Conservation (phyloP, 2,329 filamentous ascomycete genomes). For the Hirsutella rhossiliensis region DNA sequence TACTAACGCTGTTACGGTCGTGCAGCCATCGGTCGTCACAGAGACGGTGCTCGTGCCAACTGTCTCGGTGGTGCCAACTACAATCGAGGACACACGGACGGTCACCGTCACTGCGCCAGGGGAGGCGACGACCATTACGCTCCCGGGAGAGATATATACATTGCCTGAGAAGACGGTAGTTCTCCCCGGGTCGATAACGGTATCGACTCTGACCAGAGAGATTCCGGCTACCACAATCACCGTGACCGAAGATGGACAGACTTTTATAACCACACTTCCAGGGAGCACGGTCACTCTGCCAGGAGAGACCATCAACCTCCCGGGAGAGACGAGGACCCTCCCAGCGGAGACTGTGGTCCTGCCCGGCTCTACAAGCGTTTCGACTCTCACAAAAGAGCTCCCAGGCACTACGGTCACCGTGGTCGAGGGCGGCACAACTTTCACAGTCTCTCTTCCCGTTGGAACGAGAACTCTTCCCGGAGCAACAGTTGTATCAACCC, state of each 20-base stretch:
- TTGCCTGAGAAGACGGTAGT: neutral
- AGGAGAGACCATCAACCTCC: slow-evolving; percentile 1
- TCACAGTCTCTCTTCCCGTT: neutral
- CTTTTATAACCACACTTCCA: neutral
- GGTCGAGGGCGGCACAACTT: neutral
- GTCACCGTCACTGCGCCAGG: slow-evolving; percentile 3
- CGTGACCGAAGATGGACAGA: neutral
- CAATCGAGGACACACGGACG: slow-evolving; percentile 2
- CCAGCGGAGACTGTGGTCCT: slow-evolving; percentile 3
- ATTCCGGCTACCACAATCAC: neutral
- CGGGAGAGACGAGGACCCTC: neutral
- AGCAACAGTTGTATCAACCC: neutral
- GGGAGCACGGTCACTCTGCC: slow-evolving; percentile 5
- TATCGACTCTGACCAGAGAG: neutral
- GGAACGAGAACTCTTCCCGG: neutral
- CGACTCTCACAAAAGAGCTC: slow-evolving; percentile 2
- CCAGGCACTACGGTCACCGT: too few species aligned
- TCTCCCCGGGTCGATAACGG: neutral
- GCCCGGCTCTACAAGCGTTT: neutral
- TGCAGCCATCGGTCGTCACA: slow-evolving; percentile 5
- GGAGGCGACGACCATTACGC: slow-evolving; percentile 3
- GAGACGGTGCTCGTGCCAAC: slow-evolving; percentile 5
- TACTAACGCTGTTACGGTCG: slow-evolving; percentile 5
- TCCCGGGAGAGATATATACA: slow-evolving; percentile 2
- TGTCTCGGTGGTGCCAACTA: slow-evolving; percentile 4